phyloP scores from a whole-genome alignment of 2,329 filamentous ascomycete genomes.

The Diaporthe citrichinensis region DNA sequence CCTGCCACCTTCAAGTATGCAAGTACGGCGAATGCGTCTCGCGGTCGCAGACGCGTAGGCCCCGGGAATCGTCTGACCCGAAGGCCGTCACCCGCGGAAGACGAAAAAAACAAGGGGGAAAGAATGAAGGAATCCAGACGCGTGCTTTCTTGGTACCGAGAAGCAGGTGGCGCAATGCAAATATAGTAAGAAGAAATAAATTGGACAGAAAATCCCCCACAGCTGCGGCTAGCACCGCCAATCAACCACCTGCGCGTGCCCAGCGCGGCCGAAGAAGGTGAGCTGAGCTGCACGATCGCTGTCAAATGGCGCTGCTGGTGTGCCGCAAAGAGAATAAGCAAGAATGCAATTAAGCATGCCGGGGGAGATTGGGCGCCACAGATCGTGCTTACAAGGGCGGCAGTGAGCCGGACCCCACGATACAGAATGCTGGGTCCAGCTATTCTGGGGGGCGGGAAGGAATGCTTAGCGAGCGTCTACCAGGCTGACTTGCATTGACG shows the following conservation, averaged over 20 bases:
- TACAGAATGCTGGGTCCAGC: neutral
- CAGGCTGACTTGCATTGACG: neutral
- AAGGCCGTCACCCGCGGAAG: neutral
- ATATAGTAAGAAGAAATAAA: slow-evolving; percentile 13
- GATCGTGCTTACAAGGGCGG: slow-evolving; percentile 5
- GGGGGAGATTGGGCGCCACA: neutral
- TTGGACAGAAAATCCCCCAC: neutral
- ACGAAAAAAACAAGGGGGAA: neutral
- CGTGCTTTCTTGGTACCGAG: slow-evolving; percentile 1
- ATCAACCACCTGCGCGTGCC: slow-evolving; percentile 3
- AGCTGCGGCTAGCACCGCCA: slow-evolving; percentile 28
- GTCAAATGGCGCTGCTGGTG: slow-evolving; percentile 24
- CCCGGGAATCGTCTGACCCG: slow-evolving; percentile 9
- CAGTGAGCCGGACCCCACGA: slow-evolving; percentile 26
- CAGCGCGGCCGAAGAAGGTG: neutral
- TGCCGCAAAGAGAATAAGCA: neutral
- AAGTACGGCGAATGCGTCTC: neutral
- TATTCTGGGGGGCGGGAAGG: slow-evolving; percentile 33
- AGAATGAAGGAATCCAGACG: neutral
- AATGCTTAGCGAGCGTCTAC: slow-evolving; percentile 16
- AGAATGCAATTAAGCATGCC: neutral
- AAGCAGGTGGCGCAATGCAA: slow-evolving; percentile 1
- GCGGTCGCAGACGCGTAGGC: slow-evolving; percentile 13
- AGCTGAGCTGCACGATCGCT: slow-evolving; percentile 23
- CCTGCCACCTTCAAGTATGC: neutral